Percentiles rank a stretch among this genome's conserved stretches.
These are phyloP conservation scores for Powellomyces hirtus DNA, from an alignment of 192 early-diverging fungal species.

Conservation along the genomic window DNA sequence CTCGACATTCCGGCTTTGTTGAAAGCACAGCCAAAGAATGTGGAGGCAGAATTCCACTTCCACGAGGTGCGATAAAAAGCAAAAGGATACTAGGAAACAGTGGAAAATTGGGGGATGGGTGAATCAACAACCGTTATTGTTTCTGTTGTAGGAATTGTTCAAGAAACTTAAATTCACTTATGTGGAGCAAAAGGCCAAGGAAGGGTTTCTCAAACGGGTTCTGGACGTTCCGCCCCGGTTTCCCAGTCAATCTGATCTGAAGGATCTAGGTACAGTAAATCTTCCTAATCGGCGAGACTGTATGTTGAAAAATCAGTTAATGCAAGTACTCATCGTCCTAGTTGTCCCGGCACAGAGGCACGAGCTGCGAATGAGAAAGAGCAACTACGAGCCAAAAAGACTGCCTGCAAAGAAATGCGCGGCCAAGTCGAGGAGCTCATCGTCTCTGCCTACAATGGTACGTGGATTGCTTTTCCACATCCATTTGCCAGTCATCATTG, in stretches of 20 bases:
- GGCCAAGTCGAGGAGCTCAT: slow-evolving; percentile 22
- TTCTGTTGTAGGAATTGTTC: slow-evolving; percentile 47
- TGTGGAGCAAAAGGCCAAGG: slow-evolving; percentile 55
- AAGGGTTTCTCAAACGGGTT: slow-evolving; percentile 45
- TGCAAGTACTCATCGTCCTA: no score
- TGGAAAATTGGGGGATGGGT: not conserved
- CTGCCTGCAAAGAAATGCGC: slow-evolving; percentile 1
- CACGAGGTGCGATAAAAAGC: slow-evolving; percentile 38
- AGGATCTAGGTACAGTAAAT: not conserved
- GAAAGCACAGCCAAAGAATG: slow-evolving; percentile 38
- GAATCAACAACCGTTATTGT: not conserved
- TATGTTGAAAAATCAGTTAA: no score
- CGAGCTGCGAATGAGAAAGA: slow-evolving; percentile 23
- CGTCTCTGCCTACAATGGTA: slow-evolving; percentile 10
- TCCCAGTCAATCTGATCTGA: slow-evolving; percentile 32
- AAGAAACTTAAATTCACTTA: slow-evolving; percentile 56
- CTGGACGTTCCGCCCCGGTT: slow-evolving; percentile 40
- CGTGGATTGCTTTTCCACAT: not conserved
- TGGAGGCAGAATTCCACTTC: slow-evolving; percentile 40
- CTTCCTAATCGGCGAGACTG: no score
- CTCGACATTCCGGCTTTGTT: slow-evolving; percentile 39
- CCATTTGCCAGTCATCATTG: not conserved
- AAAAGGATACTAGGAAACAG: not conserved
- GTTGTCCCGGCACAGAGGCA: no score
- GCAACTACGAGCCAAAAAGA: slow-evolving; percentile 26